phyloP scores from a whole-genome alignment of 805 yeast species.

The Saturnispora hagleri region DNA sequence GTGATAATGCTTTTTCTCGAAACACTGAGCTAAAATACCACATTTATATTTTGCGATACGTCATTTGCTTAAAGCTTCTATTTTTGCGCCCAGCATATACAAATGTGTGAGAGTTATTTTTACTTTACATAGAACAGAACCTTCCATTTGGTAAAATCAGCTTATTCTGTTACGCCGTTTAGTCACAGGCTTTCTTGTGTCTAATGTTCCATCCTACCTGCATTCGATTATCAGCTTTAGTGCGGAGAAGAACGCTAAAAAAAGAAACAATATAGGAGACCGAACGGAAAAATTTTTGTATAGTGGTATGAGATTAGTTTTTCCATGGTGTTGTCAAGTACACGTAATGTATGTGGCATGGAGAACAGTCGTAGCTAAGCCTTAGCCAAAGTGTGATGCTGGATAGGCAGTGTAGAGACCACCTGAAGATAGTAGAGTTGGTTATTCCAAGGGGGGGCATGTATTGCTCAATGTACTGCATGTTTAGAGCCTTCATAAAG shows the following conservation, averaged over 20 bases:
- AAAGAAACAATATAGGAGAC: neutral
- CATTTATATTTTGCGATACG: too few relatives aligned
- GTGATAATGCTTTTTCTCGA: too few relatives aligned
- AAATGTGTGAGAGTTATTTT: too few relatives aligned
- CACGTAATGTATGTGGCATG: neutral
- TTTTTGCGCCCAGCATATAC: too few relatives aligned
- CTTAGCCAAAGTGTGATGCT: neutral
- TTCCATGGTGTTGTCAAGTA: neutral
- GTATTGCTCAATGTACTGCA: neutral
- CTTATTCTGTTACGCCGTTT: neutral
- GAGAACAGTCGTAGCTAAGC: neutral
- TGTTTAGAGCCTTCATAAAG: too few relatives aligned
- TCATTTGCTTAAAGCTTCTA: too few relatives aligned
- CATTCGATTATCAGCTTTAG: neutral
- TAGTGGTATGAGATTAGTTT: neutral
- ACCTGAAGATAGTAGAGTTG: too few relatives aligned
- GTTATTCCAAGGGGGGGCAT: too few relatives aligned
- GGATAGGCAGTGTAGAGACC: neutral
- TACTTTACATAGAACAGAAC: neutral
- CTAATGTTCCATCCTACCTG: neutral
- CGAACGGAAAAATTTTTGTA: neutral
- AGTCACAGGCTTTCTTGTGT: too few relatives aligned
- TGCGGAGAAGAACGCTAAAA: neutral
- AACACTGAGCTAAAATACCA: too few relatives aligned
- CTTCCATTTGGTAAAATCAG: neutral